These are phyloP conservation scores for Calonectria fujianensis DNA, from an alignment of 2,329 filamentous ascomycete genomes.

Conservation along the genomic window DNA sequence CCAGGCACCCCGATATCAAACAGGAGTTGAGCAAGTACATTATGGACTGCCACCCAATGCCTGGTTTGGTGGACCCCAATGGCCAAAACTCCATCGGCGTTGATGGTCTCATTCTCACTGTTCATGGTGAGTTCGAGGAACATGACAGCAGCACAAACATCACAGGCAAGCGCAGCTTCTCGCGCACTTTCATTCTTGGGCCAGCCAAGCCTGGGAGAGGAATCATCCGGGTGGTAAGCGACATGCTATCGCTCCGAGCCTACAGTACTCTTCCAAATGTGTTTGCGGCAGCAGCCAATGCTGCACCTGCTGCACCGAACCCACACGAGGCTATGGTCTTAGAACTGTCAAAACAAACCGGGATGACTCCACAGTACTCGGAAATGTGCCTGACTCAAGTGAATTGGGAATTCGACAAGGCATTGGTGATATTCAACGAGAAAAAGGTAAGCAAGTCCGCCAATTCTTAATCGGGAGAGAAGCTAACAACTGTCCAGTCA, in stretches of 20 bases:
- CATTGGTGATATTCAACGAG: constrained; percentile 83
- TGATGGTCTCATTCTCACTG: constrained; percentile 84
- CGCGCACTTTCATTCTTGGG: constrained; percentile 86
- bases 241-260: constrained; percentile 84
- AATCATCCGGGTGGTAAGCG: constrained; percentile 84
- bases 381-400: constrained; percentile 87
- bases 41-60: constrained; percentile 86
- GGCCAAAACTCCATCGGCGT: constrained; percentile 80
- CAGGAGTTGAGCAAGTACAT: constrained; percentile 83
- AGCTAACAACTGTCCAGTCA: constrained; percentile 57
- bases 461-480: not conserved
- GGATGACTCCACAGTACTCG: constrained; percentile 87
- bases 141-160: constrained; percentile 73
- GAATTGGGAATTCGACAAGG: constrained; percentile 86
- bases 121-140: constrained; percentile 92
- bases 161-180: constrained; percentile 84
- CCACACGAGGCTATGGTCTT: constrained; percentile 82
- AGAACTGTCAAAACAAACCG: constrained; percentile 85
- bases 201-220: constrained; percentile 80
- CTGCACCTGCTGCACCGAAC: constrained; percentile 59
- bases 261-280: constrained; percentile 73
- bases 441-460: constrained; percentile 76
- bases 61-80: constrained; percentile 81
- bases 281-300: constrained; percentile 56
- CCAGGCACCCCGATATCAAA: constrained; percentile 83